Base-by-base conservation (phyloP, 2,329 filamentous ascomycete species). In the Fusarium succisae region DNA sequence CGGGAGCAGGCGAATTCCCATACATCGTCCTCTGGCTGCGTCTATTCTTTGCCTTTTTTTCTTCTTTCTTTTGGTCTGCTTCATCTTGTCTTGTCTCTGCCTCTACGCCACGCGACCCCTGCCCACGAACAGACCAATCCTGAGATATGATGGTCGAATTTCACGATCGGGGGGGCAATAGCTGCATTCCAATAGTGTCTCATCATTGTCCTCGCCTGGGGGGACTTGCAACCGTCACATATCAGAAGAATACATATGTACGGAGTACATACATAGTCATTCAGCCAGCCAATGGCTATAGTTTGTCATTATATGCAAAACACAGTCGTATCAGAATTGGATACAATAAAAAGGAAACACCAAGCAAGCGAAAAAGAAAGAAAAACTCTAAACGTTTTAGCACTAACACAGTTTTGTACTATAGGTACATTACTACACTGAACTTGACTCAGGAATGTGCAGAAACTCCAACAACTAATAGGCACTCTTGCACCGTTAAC, bases 361-460 rank as follows among this genome's bases (percentile, higher is more conserved):
- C 50, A 35, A 26, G 38, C 63, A 35, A n/a, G 43, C 63, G 38
- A 50, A 44, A 30, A 30, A 47, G 20, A 26, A 62, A 62, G 17
- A 26, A 62, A 62, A 73, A 53, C 45, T 70, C 37, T 45, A 73
- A 73, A 59, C 41, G 28, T 24, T 35, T 24, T 28, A 24, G 43
- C 38, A 43, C 32, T 38, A 44, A 44, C 53, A 50, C 22, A n/a
- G 47, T 43, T 32, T 26, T 35, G 37, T 50, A 26, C 61, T 10
- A 8, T 48, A 28, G 26, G 26, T 28, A 28, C 6, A 13, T 10
- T 9, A 39, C 47, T 32, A 39, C 48, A 35, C 51, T 57, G 20
- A 30, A n/a, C 50, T 48, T 74, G 72, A 74, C 68, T 75, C 72
- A 66, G 68, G 72, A 74, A 75, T 75, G 63, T 51, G 30, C 53